Evolutionary conservation across 371 early-diverging fungal genomes (phyloP).

Genomic region (Encephalitozoon hellem): DNA sequence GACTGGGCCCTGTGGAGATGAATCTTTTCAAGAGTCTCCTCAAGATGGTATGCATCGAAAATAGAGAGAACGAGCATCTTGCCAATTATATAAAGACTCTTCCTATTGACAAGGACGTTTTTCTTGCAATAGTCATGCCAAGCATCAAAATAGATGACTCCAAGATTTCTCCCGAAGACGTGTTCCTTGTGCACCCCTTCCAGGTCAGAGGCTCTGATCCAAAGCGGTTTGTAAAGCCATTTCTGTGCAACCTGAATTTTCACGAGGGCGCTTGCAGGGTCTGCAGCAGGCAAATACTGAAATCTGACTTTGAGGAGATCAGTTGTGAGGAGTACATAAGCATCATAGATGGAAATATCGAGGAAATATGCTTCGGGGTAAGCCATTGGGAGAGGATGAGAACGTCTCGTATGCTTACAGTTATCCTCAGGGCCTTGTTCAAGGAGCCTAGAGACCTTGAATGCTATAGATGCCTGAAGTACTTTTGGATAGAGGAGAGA

Average conservation of each 20-base stretch:
- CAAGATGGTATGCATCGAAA: neutral
- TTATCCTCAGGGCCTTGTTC: neutral
- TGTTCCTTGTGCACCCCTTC: neutral
- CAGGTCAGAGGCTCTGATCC: neutral
- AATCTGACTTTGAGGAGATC: neutral
- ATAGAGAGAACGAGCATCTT: constrained; percentile 1
- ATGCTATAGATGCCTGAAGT: neutral
- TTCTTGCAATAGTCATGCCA: neutral
- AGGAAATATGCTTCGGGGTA: neutral
- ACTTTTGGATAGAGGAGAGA: neutral
- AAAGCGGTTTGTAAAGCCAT: neutral
- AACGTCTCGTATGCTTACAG: neutral
- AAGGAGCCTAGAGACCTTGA: neutral
- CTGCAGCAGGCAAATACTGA: neutral
- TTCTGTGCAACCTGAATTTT: neutral
- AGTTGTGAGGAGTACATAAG: neutral
- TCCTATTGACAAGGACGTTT: neutral
- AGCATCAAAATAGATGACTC: neutral
- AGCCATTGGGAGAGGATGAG: neutral
- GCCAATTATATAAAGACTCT: neutral
- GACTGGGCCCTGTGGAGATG: neutral
- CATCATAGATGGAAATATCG: neutral
- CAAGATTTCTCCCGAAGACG: neutral
- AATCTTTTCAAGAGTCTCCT: neutral
- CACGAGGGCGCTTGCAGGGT: neutral